phyloP scores from a whole-genome alignment of 1,284 basidiomycete species.

The Polyporus tsugae region DNA sequence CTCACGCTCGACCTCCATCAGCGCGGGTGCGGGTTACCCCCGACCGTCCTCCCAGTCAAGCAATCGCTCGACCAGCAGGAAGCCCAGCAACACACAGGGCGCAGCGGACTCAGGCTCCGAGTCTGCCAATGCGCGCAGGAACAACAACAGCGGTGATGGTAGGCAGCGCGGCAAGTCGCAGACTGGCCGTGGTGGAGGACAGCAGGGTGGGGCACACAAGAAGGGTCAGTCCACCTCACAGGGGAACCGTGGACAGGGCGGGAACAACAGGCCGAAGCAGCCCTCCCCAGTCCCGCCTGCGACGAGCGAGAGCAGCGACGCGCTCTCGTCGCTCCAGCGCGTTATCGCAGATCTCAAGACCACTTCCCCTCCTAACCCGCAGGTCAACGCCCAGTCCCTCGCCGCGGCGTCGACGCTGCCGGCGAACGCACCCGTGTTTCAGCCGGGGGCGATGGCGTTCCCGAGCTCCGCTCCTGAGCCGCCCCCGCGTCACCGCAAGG shows the following conservation, averaged over 20 bases:
- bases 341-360: constrained; percentile 87
- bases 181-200: constrained; percentile 37
- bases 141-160: constrained; percentile 50
- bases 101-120: constrained; percentile 74
- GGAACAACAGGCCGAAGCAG: constrained; percentile 48
- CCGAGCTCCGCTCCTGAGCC: constrained; percentile 57
- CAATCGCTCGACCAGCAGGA: constrained; percentile 56
- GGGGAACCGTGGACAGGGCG: constrained; percentile 45
- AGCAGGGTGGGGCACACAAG: constrained; percentile 63
- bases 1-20: constrained; percentile 61
- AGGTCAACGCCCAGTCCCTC: constrained; percentile 48
- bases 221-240: constrained; percentile 61
- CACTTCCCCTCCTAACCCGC: constrained; percentile 62
- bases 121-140: constrained; percentile 65
- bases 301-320: constrained; percentile 68
- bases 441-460: constrained; percentile 69
- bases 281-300: constrained; percentile 52
- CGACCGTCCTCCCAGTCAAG: constrained; percentile 69
- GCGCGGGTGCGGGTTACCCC: constrained; percentile 52
- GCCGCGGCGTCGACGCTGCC: constrained; percentile 61
- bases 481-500: constrained; percentile 78
- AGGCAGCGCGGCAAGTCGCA: constrained; percentile 66
- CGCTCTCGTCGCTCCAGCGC: constrained; percentile 80
- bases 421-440: constrained; percentile 72
- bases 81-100: constrained; percentile 48